phyloP scores from a whole-genome alignment of 352 stramenopile species.

The Phytophthora vignae region DNA sequence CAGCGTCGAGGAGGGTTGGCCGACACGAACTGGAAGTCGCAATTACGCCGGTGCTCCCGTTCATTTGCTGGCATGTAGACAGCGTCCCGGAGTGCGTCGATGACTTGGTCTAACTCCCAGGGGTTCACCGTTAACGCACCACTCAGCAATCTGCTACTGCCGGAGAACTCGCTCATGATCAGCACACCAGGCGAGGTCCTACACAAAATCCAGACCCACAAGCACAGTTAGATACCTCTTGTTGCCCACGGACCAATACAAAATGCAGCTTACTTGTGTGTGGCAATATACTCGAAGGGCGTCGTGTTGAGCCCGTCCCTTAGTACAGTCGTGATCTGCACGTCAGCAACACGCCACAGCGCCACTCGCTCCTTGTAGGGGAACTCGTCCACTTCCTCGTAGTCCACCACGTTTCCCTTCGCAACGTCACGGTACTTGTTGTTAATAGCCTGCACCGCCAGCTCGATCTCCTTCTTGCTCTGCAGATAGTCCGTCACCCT shows the following conservation, averaged over 20 bases:
- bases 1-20: conserved; percentile 74
- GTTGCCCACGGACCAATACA: not conserved
- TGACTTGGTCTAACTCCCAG: conserved; percentile 93
- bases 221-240: not conserved
- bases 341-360: conserved; percentile 77
- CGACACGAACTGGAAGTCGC: conserved; percentile 81
- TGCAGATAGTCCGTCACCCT: conserved; percentile 94
- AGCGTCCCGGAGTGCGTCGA: conserved; percentile 71
- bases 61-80: conserved; percentile 81
- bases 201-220: not conserved
- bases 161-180: conserved; percentile 98
- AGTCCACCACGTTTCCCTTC: conserved; percentile 69
- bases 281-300: conserved; percentile 87
- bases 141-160: conserved; percentile 94
- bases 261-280: conserved; percentile 60
- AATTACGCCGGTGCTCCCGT: conserved; percentile 74
- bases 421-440: conserved; percentile 75
- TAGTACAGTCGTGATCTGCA: conserved; percentile 82
- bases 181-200: conserved; percentile 85
- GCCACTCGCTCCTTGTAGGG: conserved; percentile 74
- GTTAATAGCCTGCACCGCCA: conserved; percentile 94
- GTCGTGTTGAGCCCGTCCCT: conserved; percentile 82
- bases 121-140: conserved; percentile 97
- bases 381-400: conserved; percentile 80
- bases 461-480: conserved; percentile 94